Conservation (phyloP, 805 yeast genomes). For the Hanseniaspora opuntiae region DNA sequence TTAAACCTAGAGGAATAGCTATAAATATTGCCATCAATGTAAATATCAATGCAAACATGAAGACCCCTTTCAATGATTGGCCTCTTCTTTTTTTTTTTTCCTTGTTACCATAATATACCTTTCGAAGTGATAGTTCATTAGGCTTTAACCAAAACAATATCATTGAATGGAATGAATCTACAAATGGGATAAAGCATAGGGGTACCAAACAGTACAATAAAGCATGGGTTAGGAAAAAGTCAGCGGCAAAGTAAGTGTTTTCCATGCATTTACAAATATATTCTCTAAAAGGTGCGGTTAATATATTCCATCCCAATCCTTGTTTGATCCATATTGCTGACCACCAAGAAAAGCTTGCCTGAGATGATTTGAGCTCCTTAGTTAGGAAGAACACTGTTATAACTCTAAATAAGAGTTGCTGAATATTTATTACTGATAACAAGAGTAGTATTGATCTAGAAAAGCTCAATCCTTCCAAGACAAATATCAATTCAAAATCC, state of each 20-base stretch:
- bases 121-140: slow-evolving; percentile 25
- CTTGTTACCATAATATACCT: slow-evolving; percentile 28
- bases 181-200: slow-evolving; percentile 45
- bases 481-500: slow-evolving; percentile 51
- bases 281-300: slow-evolving; percentile 56
- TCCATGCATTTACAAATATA: slow-evolving; percentile 50
- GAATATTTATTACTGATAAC: slow-evolving; percentile 42
- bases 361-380: slow-evolving; percentile 48
- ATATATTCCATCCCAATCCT: slow-evolving; percentile 46
- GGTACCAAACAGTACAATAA: slow-evolving; percentile 49
- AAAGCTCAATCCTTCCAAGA: slow-evolving; percentile 55
- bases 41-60: slow-evolving; percentile 33
- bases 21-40: slow-evolving; percentile 30
- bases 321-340: slow-evolving; percentile 57
- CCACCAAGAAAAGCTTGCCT: slow-evolving; percentile 64
- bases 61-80: slow-evolving; percentile 33
- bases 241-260: slow-evolving; percentile 54
- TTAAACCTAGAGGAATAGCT: slow-evolving; percentile 35
- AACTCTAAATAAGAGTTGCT: slow-evolving; percentile 42
- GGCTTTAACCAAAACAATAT: slow-evolving; percentile 58
- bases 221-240: slow-evolving; percentile 45
- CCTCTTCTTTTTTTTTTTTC: slow-evolving; percentile 30
- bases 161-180: slow-evolving; percentile 54
- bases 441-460: slow-evolving; percentile 48
- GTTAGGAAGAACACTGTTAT: slow-evolving; percentile 40